Base-by-base conservation (phyloP, 352 stramenopile species). In the Phytophthora agathidicida region DNA sequence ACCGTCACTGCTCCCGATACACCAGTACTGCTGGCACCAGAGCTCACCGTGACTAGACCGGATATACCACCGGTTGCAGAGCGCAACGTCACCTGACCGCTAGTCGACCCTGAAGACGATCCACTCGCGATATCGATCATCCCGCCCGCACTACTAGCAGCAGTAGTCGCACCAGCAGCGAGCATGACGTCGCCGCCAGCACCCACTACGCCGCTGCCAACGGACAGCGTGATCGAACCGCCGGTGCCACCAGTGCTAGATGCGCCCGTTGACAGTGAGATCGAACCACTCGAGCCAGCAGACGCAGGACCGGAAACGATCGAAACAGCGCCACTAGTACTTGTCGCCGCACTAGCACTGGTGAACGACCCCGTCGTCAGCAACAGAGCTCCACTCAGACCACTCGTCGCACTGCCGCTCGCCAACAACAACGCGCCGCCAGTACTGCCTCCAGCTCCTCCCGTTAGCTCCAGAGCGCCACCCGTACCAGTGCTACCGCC, bases 101-200 rank as follows among this genome's bases (percentile, higher is more conserved):
- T n/a, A n/a, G n/a, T n/a, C n/a, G n/a, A n/a, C n/a, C n/a, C n/a
- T n/a, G n/a, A n/a, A n/a, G n/a, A n/a, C n/a, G n/a, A n/a, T n/a
- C n/a, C n/a, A n/a, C n/a, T n/a, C n/a, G n/a, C n/a, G n/a, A n/a
- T n/a, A n/a, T n/a, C n/a, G n/a, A n/a, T n/a, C n/a, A n/a, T n/a
- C n/a, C n/a, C n/a, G n/a, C n/a, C n/a, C n/a, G n/a, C n/a, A n/a
- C n/a, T n/a, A n/a, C n/a, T n/a, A n/a, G n/a, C n/a, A n/a, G n/a
- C n/a, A n/a, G n/a, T n/a, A n/a, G n/a, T 50, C 22, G 47, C 16
- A 8, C 79, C 79, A 27, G 71, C 76, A 10, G 6, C 61, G 16
- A 32, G 6, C 6, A 32, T 32, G 27, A 60, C 65, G 22, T 36
- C 55, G 11, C 48, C 54, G 11, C 46, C 45, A 7, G 65, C 66